These are phyloP conservation scores for Bisporella sp. DNA, from an alignment of 2,329 filamentous ascomycete genomes.

Conservation along the genomic window DNA sequence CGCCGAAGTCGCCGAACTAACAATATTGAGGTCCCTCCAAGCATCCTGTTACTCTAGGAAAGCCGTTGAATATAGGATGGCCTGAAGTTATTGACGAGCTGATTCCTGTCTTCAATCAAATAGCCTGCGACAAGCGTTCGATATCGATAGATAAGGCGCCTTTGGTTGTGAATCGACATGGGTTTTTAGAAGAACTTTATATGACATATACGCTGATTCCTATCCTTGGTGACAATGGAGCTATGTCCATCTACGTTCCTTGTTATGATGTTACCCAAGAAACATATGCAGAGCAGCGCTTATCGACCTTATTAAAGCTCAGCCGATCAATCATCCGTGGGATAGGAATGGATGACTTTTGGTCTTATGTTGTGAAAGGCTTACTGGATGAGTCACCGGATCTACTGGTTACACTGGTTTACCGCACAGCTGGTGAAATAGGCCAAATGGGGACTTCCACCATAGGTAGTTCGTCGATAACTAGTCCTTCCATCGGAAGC, in stretches of 20 bases:
- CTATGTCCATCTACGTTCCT: neutral
- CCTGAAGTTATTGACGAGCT: neutral
- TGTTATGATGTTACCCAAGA: neutral
- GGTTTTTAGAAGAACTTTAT: neutral
- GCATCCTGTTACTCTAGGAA: neutral
- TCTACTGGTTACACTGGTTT: neutral
- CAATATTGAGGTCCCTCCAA: neutral
- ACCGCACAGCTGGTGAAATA: neutral
- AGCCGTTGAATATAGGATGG: neutral
- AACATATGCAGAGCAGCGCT: neutral
- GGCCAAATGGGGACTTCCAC: no score
- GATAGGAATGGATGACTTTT: neutral
- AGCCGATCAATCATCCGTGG: neutral
- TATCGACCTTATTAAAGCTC: neutral
- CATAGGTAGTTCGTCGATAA: no score
- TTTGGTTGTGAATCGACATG: neutral
- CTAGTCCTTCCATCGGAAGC: no score
- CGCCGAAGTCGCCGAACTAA: neutral
- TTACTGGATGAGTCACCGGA: neutral
- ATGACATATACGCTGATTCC: neutral
- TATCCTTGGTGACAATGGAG: neutral
- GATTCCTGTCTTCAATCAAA: neutral
- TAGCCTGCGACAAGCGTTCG: neutral
- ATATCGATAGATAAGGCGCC: neutral
- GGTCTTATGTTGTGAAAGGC: neutral